Percentiles rank a stretch among this genome's conserved stretches.
Evolutionary conservation across 2,329 filamentous ascomycete species (phyloP).

Genomic region (Clonostachys solani): DNA sequence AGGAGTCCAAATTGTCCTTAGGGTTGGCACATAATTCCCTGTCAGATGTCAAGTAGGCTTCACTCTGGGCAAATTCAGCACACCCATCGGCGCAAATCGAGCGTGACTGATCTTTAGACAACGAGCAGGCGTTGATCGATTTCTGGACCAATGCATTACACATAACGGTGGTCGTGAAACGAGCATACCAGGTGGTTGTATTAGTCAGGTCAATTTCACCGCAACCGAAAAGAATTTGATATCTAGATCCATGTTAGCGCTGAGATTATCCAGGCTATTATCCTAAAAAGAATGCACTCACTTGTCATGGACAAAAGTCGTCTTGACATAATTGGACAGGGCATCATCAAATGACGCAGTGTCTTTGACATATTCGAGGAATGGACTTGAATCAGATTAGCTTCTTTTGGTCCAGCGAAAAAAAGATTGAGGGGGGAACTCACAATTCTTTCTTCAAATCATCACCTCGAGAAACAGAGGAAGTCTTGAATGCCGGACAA

Average conservation of each 20-base stretch:
- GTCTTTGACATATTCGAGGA: constrained; percentile 77
- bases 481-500: constrained; percentile 68
- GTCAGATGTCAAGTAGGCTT: constrained; percentile 78
- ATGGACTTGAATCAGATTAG: constrained; percentile 58
- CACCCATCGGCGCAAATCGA: constrained; percentile 90
- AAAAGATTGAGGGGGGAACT: constrained; percentile 19
- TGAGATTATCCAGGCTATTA: neutral
- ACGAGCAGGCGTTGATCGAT: constrained; percentile 65
- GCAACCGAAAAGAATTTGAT: constrained; percentile 77
- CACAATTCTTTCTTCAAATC: constrained; percentile 61
- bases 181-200: constrained; percentile 79
- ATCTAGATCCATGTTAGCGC: constrained; percentile 48
- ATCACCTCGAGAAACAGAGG: constrained; percentile 65
- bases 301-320: neutral
- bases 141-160: constrained; percentile 95
- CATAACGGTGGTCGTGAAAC: constrained; percentile 86
- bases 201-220: constrained; percentile 71
- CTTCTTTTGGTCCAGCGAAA: neutral
- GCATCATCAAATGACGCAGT: constrained; percentile 73
- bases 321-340: constrained; percentile 62
- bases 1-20: constrained; percentile 58
- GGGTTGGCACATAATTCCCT: constrained; percentile 66
- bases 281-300: neutral
- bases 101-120: constrained; percentile 58
- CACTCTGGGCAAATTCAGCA: constrained; percentile 81